Evolutionary conservation across 345 rosid genomes (phyloP), one percentile per base, ranked within the genome.

Genomic region (Balakata baccata): DNA sequence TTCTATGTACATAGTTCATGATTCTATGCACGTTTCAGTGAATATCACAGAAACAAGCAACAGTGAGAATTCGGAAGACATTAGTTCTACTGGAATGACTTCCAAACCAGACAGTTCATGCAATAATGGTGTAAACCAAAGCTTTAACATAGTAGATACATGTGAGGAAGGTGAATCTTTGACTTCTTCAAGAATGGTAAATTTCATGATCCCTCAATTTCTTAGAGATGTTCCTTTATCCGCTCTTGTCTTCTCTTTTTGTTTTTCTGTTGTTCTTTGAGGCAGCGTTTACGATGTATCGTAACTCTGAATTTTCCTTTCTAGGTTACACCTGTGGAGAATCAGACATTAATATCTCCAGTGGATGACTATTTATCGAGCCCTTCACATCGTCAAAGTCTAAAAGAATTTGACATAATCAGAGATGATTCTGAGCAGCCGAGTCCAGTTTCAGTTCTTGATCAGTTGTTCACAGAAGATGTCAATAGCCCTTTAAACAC

Each of bases 371-470:
- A 57, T 68, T 65, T 52, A 56, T 63, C 82, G 68, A 81, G 85
- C 58, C 72, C 85, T 60, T 34, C 39, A 58, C 75, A 62, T 68
- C 79, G 12, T 60, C 81, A 73, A 16, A 79, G 16, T 18, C 12
- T 73, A 56, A 84, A 76, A 69, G 75, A 64, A n/a, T 63, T 79
- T 60, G 60, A 66, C 53, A 73, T 72, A 66, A 45, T 7, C 29
- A 77, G 77, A 39, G 79, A 74, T n/a, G 61, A 75, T 68, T 63
- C 69, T 68, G 89, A 85, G 68, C 90, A 87, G 74, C 86, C 88
- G 34, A 87, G 93, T 85, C 89, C 90, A 6, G 76, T 89, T 23
- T 86, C 92, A 41, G 89, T 91, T 65, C 88, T 89, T 3, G 87
- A 86, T 54, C 84, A 80, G 46, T 78, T 78, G 57, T 78, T 61